Conservation (phyloP, 2,329 filamentous ascomycete species). For the Pseudogymnoascus sp. region DNA sequence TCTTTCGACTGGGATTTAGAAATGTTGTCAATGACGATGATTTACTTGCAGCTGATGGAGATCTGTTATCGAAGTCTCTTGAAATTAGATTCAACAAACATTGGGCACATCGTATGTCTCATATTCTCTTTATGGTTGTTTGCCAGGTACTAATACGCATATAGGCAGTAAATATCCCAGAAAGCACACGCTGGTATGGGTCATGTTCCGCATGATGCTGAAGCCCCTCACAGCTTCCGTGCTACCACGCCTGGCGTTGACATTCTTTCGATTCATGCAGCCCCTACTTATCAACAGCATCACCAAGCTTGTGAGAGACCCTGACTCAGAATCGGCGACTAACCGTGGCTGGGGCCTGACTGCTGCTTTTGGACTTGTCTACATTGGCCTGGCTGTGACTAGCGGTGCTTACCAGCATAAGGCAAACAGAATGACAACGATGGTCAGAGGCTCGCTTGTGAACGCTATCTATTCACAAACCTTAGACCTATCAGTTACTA, state of each 20-base stretch:
- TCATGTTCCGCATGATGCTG: conserved; percentile 14
- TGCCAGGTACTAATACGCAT: conserved; percentile 9
- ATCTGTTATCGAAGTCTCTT: conserved; percentile 16
- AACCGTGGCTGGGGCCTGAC: conserved; percentile 19
- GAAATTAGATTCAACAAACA: conserved; percentile 11
- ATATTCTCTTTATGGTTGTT: neutral
- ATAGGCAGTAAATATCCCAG: conserved; percentile 13
- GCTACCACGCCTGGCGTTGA: conserved; percentile 17
- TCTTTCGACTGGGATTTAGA: conserved; percentile 27
- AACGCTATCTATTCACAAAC: conserved; percentile 25
- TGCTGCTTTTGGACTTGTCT: conserved; percentile 19
- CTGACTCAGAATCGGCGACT: conserved; percentile 13
- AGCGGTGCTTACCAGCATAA: conserved; percentile 22
- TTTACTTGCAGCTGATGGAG: conserved; percentile 19
- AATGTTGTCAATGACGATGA: conserved; percentile 26
- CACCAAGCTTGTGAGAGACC: conserved; percentile 14
- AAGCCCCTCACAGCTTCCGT: conserved; percentile 16
- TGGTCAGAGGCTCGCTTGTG: conserved; percentile 22
- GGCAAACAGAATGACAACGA: conserved; percentile 20
- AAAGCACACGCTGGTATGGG: conserved; percentile 17
- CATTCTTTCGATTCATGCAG: conserved; percentile 20
- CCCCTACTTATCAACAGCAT: conserved; percentile 18
- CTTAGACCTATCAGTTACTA: conserved; percentile 22
- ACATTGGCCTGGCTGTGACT: conserved; percentile 18
- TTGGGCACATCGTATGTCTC: conserved; percentile 16